phyloP scores from a whole-genome alignment of 768 basidiomycete genomes.

The Psilocybe sp. region DNA sequence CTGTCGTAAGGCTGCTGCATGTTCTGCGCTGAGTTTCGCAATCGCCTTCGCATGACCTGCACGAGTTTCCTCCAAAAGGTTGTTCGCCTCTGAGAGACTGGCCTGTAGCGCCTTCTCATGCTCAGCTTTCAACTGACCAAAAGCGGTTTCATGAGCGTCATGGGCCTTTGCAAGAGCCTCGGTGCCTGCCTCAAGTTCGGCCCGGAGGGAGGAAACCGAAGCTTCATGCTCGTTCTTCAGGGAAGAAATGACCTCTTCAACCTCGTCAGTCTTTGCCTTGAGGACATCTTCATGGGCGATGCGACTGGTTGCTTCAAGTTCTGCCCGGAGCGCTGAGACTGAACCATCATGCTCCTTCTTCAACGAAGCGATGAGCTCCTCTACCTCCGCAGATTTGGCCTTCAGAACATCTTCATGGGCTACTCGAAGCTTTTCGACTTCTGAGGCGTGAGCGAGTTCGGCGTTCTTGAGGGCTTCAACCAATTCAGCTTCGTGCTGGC shows the following conservation, averaged over 20 bases:
- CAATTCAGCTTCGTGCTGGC: conserved; percentile 56
- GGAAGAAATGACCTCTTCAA: conserved; percentile 45
- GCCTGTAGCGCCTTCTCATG: conserved; percentile 53
- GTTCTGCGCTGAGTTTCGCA: conserved; percentile 46
- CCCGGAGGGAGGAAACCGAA: conserved; percentile 33
- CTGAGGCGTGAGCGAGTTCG: conserved; percentile 46
- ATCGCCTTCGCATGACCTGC: conserved; percentile 55
- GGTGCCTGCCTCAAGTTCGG: conserved; percentile 43
- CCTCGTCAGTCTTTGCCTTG: conserved; percentile 30
- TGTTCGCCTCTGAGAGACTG: conserved; percentile 53
- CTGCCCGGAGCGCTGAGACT: too few relatives aligned
- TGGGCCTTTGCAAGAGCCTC: conserved; percentile 43
- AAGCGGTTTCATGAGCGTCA: conserved; percentile 56
- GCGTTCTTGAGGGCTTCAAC: conserved; percentile 46
- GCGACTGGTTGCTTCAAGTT: conserved; percentile 17
- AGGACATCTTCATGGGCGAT: conserved; percentile 42
- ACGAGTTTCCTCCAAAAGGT: conserved; percentile 41
- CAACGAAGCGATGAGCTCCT: conserved; percentile 43
- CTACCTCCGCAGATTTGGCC: conserved; percentile 38
- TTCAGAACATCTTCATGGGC: conserved; percentile 44
- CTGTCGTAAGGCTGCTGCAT: conserved; percentile 53
- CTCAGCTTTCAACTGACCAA: conserved; percentile 53
- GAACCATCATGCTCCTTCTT: conserved; percentile 24
- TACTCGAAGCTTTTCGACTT: conserved; percentile 47
- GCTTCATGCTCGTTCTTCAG: conserved; percentile 37